Conservation (phyloP, 805 yeast genomes). For the Pichia rugopelliculosa region DNA sequence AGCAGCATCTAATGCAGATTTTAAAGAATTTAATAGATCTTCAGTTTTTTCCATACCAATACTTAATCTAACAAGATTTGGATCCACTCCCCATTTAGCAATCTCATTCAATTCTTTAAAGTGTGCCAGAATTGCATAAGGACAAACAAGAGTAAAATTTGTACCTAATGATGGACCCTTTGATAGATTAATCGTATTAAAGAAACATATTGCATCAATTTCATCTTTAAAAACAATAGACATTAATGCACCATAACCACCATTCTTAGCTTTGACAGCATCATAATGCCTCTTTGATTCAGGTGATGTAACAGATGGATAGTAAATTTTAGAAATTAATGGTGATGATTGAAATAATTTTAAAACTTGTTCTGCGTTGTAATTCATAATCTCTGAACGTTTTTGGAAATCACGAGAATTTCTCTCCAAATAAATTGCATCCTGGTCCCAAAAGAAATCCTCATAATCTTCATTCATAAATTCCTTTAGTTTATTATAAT, state of each 20-base stretch:
- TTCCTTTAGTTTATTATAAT: conserved; percentile 42
- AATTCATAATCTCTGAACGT: conserved; percentile 52
- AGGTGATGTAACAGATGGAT: conserved; percentile 50
- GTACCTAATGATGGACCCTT: conserved; percentile 93
- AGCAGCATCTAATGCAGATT: conserved; percentile 44
- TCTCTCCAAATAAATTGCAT: conserved; percentile 84
- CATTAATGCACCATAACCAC: conserved; percentile 86
- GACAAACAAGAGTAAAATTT: conserved; percentile 82
- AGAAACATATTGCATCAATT: conserved; percentile 62
- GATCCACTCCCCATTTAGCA: conserved; percentile 75
- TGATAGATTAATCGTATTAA: conserved; percentile 58
- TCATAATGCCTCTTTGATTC: conserved; percentile 60
- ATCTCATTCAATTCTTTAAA: conserved; percentile 74
- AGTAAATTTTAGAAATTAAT: conserved; percentile 56
- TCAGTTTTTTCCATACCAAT: conserved; percentile 74
- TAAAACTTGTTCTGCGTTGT: conserved; percentile 48
- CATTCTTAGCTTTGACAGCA: conserved; percentile 51
- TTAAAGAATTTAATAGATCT: conserved; percentile 44
- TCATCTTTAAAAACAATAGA: conserved; percentile 64
- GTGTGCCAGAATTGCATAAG: conserved; percentile 83
- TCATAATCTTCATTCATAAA: conserved; percentile 50
- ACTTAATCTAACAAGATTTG: conserved; percentile 69
- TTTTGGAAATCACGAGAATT: conserved; percentile 82
- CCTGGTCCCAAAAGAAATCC: conserved; percentile 87
- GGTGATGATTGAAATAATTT: conserved; percentile 43